Conservation (phyloP, 495 filamentous ascomycete species). For the Penicillium cinerascens region DNA sequence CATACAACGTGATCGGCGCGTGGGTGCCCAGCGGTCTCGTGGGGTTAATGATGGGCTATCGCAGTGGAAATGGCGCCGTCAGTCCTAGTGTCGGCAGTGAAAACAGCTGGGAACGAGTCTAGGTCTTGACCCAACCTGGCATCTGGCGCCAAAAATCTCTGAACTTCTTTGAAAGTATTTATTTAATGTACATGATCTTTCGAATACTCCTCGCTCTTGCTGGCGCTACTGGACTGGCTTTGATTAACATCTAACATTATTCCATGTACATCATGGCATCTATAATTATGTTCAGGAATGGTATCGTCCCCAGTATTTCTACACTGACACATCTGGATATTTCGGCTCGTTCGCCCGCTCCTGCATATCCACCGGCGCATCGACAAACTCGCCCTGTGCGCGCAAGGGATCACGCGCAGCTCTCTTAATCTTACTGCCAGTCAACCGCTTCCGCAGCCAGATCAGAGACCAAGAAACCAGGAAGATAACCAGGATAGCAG, state of each 20-base stretch:
- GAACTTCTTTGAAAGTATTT: background rate
- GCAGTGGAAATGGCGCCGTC: slow-evolving; percentile 24
- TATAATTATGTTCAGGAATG: background rate
- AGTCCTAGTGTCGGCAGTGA: slow-evolving; percentile 36
- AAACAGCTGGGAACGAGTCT: slow-evolving; percentile 39
- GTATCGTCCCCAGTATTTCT: background rate
- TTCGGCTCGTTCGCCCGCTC: slow-evolving; percentile 8
- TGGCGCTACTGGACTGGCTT: slow-evolving; percentile 4
- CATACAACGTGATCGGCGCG: slow-evolving; percentile 81
- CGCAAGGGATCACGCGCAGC: slow-evolving; percentile 19
- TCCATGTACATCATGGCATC: slow-evolving; percentile 4
- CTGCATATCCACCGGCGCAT: background rate
- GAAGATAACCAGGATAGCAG: slow-evolving; percentile 63
- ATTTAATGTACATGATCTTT: slow-evolving; percentile 13
- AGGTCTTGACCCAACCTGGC: background rate
- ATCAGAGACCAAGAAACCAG: slow-evolving; percentile 51
- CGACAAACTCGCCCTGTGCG: background rate
- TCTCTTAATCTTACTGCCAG: slow-evolving; percentile 27
- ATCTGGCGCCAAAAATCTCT: background rate
- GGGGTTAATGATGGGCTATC: slow-evolving; percentile 83
- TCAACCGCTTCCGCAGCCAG: slow-evolving; percentile 46
- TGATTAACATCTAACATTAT: slow-evolving; percentile 13
- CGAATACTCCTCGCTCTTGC: slow-evolving; percentile 25
- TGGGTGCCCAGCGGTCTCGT: slow-evolving; percentile 79
- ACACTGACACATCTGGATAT: background rate